Evolutionary conservation across 2,329 filamentous ascomycete species (phyloP).

Genomic region (Diaporthe citri): DNA sequence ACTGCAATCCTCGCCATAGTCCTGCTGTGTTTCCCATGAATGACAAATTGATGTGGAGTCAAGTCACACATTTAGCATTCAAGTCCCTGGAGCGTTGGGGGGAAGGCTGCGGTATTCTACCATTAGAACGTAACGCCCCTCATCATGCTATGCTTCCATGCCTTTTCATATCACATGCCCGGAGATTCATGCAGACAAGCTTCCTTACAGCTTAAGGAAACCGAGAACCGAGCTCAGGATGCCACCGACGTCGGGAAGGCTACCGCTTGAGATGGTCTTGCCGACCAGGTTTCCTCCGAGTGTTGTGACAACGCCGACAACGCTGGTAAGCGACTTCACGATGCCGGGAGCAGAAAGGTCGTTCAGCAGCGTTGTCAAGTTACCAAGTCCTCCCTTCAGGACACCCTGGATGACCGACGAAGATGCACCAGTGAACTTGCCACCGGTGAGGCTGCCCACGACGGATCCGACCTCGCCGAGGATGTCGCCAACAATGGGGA

Average conservation of each 20-base stretch:
- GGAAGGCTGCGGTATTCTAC: background rate
- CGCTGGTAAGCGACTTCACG: constrained; percentile 13
- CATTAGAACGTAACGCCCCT: background rate
- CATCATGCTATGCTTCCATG: constrained; percentile 3
- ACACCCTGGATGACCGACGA: constrained; percentile 20
- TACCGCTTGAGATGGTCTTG: background rate
- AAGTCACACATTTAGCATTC: background rate
- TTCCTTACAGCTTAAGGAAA: constrained; percentile 11
- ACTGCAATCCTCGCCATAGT: background rate
- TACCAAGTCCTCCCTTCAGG: constrained; percentile 22
- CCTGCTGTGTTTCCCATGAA: constrained; percentile 8
- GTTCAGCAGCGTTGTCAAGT: background rate
- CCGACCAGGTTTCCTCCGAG: constrained; percentile 22
- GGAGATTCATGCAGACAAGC: background rate
- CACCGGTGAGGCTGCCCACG: constrained; percentile 18
- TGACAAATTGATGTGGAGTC: background rate
- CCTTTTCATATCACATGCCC: constrained; percentile 17
- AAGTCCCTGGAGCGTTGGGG: constrained; percentile 3
- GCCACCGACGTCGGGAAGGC: constrained; percentile 8
- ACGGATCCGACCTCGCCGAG: constrained; percentile 21
- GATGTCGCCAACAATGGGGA: constrained; percentile 25
- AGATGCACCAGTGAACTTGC: constrained; percentile 11
- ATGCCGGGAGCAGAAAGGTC: background rate
- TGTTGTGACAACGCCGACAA: constrained; percentile 16
- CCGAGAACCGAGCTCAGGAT: constrained; percentile 24